phyloP scores from a whole-genome alignment of 805 yeast species.

The Myxozyma neotropica region DNA sequence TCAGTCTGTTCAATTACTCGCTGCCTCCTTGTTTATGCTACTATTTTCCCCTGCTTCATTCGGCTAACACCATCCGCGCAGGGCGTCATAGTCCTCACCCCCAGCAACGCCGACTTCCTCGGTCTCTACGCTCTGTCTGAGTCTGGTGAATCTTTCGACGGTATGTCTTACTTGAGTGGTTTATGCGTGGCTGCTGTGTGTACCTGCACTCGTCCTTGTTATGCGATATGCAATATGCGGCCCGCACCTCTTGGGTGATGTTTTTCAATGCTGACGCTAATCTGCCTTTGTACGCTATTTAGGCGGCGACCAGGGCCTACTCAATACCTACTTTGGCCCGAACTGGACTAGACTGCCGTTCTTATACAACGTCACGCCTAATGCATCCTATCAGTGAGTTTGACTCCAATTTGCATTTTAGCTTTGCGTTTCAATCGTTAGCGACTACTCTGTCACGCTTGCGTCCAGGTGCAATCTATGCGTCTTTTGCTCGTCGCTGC shows the following conservation, averaged over 20 bases:
- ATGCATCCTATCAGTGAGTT: conserved; percentile 63
- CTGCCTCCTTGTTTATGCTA: not conserved
- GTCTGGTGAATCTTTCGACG: conserved; percentile 63
- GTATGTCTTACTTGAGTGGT: conserved; percentile 39
- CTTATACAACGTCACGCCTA: conserved; percentile 77
- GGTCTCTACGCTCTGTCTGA: conserved; percentile 45
- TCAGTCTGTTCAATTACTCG: not conserved
- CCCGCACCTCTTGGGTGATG: too few species aligned
- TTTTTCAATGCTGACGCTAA: too few species aligned
- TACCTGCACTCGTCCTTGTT: not conserved
- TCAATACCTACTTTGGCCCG: conserved; percentile 67
- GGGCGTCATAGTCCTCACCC: conserved; percentile 63
- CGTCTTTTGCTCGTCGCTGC: not conserved
- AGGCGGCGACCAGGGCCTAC: conserved; percentile 82
- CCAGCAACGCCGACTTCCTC: conserved; percentile 49
- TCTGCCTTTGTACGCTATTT: too few species aligned
- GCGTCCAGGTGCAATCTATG: not conserved
- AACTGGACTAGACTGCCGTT: conserved; percentile 79
- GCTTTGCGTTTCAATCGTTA: too few species aligned
- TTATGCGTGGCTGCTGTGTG: not conserved
- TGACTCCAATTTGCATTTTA: too few species aligned
- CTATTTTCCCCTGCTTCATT: not conserved
- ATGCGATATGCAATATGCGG: too few species aligned
- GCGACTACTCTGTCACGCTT: not conserved
- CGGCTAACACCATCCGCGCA: conserved; percentile 9